A percentile compares a stretch with the other conserved stretches of the same genome.
These are phyloP conservation scores for Heliosperma pusillum DNA, from an alignment of 148 eudicot genomes.

Conservation along the genomic window DNA sequence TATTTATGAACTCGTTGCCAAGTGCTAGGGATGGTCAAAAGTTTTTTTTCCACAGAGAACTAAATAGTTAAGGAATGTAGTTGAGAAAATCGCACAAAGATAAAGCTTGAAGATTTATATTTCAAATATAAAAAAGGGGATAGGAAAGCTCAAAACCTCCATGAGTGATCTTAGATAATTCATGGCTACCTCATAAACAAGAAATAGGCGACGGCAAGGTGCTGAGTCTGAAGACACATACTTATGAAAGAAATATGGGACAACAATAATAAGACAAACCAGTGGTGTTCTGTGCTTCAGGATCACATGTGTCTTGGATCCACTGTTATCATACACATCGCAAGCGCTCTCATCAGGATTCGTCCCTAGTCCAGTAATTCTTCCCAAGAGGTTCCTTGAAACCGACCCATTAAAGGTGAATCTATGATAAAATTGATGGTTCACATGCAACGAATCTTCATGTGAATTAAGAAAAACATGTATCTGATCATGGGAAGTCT, in stretches of 20 bases:
- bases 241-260: constrained; percentile 8
- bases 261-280: constrained; percentile 47
- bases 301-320: constrained; percentile 72
- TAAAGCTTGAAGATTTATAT: background rate
- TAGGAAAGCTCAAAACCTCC: background rate
- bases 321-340: constrained; percentile 47
- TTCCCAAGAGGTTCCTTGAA: constrained; percentile 54
- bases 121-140: background rate
- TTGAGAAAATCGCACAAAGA: no score
- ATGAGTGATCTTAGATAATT: background rate
- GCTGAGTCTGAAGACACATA: background rate
- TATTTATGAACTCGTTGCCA: no score
- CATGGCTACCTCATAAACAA: background rate
- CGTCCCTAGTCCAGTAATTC: constrained; percentile 71
- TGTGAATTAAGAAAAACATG: constrained; percentile 55
- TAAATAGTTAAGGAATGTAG: no score
- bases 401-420: constrained; percentile 19
- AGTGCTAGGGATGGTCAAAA: no score
- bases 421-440: constrained; percentile 22
- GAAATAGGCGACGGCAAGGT: background rate
- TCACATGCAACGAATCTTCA: constrained; percentile 28
- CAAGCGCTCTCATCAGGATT: constrained; percentile 80
- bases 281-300: constrained; percentile 92
- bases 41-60: no score
- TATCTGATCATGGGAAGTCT: constrained; percentile 58